phyloP scores from a whole-genome alignment of 768 basidiomycete genomes.

The Hydnomerulius pinastri region DNA sequence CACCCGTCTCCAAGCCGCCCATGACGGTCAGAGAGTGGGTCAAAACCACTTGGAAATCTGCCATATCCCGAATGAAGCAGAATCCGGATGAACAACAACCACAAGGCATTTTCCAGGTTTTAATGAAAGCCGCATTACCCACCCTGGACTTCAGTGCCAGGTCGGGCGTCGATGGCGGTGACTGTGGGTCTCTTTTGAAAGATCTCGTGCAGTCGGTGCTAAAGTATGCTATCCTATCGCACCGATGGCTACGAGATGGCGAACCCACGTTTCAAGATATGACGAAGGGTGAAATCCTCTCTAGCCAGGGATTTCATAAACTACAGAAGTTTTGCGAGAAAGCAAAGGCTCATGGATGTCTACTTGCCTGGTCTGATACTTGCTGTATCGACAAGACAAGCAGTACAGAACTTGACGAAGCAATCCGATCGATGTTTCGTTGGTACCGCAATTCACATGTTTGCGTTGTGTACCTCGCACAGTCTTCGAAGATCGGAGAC shows the following conservation, averaged over 20 bases:
- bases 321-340: slow-evolving; percentile 4
- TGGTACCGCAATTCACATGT: neutral
- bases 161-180: no score
- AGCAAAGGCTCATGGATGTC: slow-evolving; percentile 1
- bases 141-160: no score
- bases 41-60: no score
- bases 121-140: no score
- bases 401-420: slow-evolving; percentile 11
- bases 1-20: no score
- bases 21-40: no score
- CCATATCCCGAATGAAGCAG: no score
- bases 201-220: neutral
- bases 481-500: neutral
- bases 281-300: neutral
- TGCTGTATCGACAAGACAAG: slow-evolving; percentile 17
- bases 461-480: neutral
- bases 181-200: no score
- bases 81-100: no score
- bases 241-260: slow-evolving; percentile 2
- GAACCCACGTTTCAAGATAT: slow-evolving; percentile 5
- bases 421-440: neutral
- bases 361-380: slow-evolving; percentile 15
- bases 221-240: slow-evolving; percentile 9
- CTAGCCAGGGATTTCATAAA: neutral
- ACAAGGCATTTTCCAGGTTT: no score